Conservation (phyloP, 805 yeast species). For the Saccharomycopsis microspora region DNA sequence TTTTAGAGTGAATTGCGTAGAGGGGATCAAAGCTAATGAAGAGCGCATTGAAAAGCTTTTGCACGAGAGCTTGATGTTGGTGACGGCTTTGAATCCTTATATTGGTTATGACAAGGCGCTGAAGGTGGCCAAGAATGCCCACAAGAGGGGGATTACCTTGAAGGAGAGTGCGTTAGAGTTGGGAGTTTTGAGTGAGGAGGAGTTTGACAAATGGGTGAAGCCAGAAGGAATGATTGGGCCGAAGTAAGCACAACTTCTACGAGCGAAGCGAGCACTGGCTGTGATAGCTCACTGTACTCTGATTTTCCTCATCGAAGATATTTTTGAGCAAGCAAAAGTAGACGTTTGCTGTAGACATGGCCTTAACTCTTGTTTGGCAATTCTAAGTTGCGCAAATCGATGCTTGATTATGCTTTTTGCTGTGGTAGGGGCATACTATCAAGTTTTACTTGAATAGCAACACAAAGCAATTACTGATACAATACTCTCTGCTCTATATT, state of each 20-base stretch:
- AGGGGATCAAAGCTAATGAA: constrained; percentile 81
- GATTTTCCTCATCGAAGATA: no score
- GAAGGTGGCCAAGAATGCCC: constrained; percentile 97
- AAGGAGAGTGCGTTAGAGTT: constrained; percentile 91
- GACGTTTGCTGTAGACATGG: no score
- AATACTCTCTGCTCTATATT: no score
- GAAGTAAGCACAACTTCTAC: constrained; percentile 9
- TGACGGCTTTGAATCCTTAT: constrained; percentile 96
- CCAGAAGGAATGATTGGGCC: constrained; percentile 99
- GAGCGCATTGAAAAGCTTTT: constrained; percentile 77
- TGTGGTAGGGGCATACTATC: no score
- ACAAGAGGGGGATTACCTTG: constrained; percentile 91
- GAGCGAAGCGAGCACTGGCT: neutral
- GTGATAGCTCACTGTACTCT: no score
- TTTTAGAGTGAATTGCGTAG: constrained; percentile 89
- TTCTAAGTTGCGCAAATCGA: no score
- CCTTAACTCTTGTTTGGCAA: no score
- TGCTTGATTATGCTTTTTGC: no score
- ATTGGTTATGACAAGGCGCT: constrained; percentile 97
- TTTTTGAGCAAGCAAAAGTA: no score
- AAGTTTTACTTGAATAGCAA: no score
- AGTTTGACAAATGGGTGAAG: constrained; percentile 92
- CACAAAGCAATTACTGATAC: no score
- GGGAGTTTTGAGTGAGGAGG: constrained; percentile 68
- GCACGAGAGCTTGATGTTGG: constrained; percentile 94